Evolutionary conservation across 129 eudicot genomes (phyloP), one percentile per base, ranked within the genome.

Genomic region (Sambucus nigra): DNA sequence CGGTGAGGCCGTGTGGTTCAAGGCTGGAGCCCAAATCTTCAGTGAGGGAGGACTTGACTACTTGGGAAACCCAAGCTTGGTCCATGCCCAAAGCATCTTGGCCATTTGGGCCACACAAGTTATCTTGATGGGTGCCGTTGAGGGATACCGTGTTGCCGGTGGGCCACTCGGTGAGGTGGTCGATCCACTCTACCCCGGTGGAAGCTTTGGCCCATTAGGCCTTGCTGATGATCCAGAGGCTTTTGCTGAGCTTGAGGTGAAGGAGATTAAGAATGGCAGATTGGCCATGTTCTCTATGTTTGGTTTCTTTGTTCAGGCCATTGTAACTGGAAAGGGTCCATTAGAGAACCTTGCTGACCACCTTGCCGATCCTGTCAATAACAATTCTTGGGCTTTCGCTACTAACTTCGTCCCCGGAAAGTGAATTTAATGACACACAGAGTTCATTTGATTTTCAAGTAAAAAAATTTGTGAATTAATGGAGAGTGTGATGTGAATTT

Each of bases 1-100:
- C 17, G 89, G 84, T 22, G 89, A 81, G 55, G 89, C 81, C 3
- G 84, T 77, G 24, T 76, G 89, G 89, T 81, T 81, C 79, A 81
- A 81, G 73, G 89, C 89, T 15, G 89, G 89, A 28, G 42, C 89
- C 8, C 89, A 81, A 44, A 82, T 82, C 61, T 82, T 82, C 47
- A 82, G 91, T 49, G 82, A 77, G 67, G 85, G 91, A n/a, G 91
- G 91, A 0, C 85, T 82, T 51, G 91, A 82, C 69, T 77, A 77
- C 62, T 59, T 81, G 66, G 89, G 84, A 28, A 81, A 81, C 76
- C 89, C 89, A 41, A 77, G 81, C 58, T 48, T 73, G 73, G 55
- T 77, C 66, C 89, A 81, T 48, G 89, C 89, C 1, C 84, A 81
- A 46, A 81, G 89, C 69, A 81, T 81, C 53, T 73, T 81, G 76